Evolutionary conservation across 371 early-diverging fungal species (phyloP).

Genomic region (Zychaea mexicana): DNA sequence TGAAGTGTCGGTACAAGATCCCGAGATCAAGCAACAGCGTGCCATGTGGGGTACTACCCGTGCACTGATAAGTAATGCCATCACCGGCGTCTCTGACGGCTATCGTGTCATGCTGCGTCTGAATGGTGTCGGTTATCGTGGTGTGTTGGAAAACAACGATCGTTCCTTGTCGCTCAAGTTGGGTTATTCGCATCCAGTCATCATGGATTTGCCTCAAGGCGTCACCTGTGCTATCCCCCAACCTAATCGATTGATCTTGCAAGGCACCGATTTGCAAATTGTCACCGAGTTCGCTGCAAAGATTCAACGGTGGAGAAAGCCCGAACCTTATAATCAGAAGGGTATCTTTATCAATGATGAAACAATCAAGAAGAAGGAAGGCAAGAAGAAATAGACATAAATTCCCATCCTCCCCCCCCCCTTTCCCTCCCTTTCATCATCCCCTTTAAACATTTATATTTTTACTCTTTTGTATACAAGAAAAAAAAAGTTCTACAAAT

Average conservation of each 20-base stretch:
- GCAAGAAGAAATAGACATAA: conserved; percentile 86
- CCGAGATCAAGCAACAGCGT: conserved; percentile 69
- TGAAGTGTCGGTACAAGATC: conserved; percentile 64
- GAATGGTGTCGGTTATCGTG: conserved; percentile 96
- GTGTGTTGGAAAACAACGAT: conserved; percentile 69
- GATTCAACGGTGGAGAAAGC: conserved; percentile 88
- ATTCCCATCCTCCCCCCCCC: too few relatives aligned
- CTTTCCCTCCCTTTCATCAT: too few relatives aligned
- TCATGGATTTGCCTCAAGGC: conserved; percentile 79
- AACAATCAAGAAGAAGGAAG: conserved; percentile 95
- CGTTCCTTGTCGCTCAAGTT: conserved; percentile 76
- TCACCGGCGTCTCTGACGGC: conserved; percentile 92
- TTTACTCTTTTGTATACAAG: too few relatives aligned
- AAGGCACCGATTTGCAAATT: conserved; percentile 75
- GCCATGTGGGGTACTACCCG: conserved; percentile 98
- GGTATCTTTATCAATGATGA: conserved; percentile 97
- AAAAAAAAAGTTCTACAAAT: too few relatives aligned
- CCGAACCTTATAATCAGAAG: conserved; percentile 99
- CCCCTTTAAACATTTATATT: too few relatives aligned
- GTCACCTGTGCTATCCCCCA: conserved; percentile 79
- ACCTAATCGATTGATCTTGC: conserved; percentile 86
- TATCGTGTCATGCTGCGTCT: conserved; percentile 82
- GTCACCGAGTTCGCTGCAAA: conserved; percentile 92
- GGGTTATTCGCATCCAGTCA: conserved; percentile 89
- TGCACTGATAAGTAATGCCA: conserved; percentile 82